phyloP scores from a whole-genome alignment of 2,329 filamentous ascomycete genomes.

The Ophiostoma sp. region DNA sequence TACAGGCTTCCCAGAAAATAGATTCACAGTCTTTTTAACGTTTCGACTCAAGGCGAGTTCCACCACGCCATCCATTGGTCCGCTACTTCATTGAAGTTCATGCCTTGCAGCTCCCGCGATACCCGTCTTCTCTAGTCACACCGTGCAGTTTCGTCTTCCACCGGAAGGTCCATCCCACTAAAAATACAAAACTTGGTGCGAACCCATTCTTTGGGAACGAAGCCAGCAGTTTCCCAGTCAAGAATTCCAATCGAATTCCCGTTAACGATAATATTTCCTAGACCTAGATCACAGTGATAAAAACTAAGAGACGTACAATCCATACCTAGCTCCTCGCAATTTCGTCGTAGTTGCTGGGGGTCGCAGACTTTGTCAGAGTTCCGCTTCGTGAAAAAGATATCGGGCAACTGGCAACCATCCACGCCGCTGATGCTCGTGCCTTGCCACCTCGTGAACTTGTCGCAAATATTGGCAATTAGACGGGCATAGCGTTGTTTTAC shows the following conservation, averaged over 20 bases:
- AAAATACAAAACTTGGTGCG: conserved; percentile 14
- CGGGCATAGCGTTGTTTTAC: neutral
- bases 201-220: conserved; percentile 4
- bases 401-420: conserved; percentile 4
- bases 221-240: conserved; percentile 9
- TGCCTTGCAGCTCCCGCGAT: neutral
- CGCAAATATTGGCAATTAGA: conserved; percentile 2
- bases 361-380: neutral
- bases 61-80: conserved; percentile 6
- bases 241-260: neutral
- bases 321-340: neutral
- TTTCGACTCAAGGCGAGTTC: neutral
- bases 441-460: neutral
- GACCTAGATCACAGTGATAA: conserved; percentile 7
- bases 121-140: conserved; percentile 3
- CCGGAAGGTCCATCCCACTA: neutral
- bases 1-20: too few species aligned
- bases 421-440: conserved; percentile 6
- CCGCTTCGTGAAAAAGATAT: neutral
- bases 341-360: neutral
- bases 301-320: neutral
- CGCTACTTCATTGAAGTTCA: conserved; percentile 10
- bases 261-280: neutral
- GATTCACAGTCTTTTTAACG: too few species aligned
- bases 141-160: neutral